Base-by-base conservation (phyloP, 495 filamentous ascomycete genomes). In the Neurospora intermedia region DNA sequence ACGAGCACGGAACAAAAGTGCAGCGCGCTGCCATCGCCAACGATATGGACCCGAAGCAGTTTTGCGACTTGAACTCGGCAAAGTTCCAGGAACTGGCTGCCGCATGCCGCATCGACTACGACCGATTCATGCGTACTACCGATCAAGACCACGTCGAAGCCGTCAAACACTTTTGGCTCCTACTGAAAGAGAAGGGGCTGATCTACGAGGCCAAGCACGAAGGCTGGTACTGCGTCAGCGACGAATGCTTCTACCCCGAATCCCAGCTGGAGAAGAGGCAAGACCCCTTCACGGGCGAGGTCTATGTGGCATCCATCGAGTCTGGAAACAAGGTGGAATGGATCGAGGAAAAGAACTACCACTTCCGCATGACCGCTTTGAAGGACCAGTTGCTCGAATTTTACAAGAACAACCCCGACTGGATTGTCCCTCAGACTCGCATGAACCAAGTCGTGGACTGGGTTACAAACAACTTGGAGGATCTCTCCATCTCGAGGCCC, bases 1-100 rank as follows among this genome's bases (percentile, higher is more conserved):
- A 99, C 80, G 96, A 99, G 79, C 94, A 99, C 80, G 96, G 96
- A 20, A 94, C 97, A 90, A 98, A 99, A 87, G 91, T 99, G 70
- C 96, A 99, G 80, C 91, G 89, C 81, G 96, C 96, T 1, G 93
- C 96, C 5, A 82, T 84, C 18, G 82, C 86, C 75, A 89, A 91
- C 9, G 87, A 87, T 15, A 76, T 83, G 16, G 77, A 78, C 0
- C 87, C 88, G 4, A 85, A 85, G 74, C 78, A 81, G 43, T 85
- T 89, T 69, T 90, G 88, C 78, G 87, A 93, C 80, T 79, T 83
- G 62, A 90, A 87, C 35, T 86, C 91, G 11, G 85, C 87, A 70
- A 85, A 86, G 54, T 94, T 94, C 79, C 76, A 91, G 86, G 82
- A 85, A 18, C 85, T 99, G 38, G 95, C 93, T 20, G 83, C 85